Percentiles rank a stretch among this genome's conserved stretches.
Evolutionary conservation across 2,329 filamentous ascomycete species (phyloP).

Genomic region (Talaromyces sp.): DNA sequence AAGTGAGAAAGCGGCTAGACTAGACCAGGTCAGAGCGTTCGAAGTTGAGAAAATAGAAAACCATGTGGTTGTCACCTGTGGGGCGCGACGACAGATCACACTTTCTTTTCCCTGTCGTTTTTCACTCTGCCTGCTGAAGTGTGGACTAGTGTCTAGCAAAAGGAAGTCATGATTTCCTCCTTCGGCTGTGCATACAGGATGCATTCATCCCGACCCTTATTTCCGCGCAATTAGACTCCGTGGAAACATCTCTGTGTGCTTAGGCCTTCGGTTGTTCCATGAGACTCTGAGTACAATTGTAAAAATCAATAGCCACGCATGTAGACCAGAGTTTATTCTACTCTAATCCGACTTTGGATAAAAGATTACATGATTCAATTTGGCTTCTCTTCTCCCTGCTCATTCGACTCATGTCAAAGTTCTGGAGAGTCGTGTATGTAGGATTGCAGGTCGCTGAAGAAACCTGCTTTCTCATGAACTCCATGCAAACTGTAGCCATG

Average conservation of each 20-base stretch:
- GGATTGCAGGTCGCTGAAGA: not conserved
- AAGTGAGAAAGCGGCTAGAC: not conserved
- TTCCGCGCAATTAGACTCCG: not conserved
- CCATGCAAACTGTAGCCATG: not conserved
- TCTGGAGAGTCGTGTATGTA: not conserved
- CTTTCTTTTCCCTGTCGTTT: not conserved
- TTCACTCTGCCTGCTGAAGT: not conserved
- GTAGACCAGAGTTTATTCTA: not conserved
- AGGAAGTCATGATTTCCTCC: not conserved
- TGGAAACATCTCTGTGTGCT: not conserved
- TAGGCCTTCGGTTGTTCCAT: not conserved
- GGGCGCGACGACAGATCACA: not conserved
- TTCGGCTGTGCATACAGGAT: not conserved
- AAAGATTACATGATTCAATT: not conserved
- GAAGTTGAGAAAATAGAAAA: slow-evolving; percentile 6
- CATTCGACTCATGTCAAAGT: not conserved
- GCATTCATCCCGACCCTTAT: not conserved
- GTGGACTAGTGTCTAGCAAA: not conserved
- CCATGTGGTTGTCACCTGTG: slow-evolving; percentile 13
- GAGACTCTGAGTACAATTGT: no score
- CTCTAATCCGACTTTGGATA: not conserved
- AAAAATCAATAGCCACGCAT: not conserved
- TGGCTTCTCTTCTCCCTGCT: not conserved
- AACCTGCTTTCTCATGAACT: not conserved
- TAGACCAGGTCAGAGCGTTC: not conserved